Evolutionary conservation across 352 stramenopile genomes (phyloP).

Genomic region (Globisporangium iwayamae): DNA sequence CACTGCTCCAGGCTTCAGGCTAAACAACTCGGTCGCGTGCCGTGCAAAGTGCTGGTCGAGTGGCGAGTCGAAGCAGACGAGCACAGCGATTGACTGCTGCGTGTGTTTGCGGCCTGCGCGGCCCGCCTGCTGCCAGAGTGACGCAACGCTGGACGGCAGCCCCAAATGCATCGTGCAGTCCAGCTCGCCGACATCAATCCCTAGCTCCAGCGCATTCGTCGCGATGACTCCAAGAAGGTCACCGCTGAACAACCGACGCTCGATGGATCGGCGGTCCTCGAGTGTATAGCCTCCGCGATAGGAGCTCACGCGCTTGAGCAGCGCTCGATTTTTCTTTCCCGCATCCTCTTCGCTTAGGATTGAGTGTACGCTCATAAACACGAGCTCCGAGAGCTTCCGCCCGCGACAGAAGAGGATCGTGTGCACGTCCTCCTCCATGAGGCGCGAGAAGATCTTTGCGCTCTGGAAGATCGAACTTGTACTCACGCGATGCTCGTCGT

Average conservation of each 20-base stretch:
- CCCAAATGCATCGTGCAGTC: slow-evolving; percentile 96
- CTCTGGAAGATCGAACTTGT: slow-evolving; percentile 88
- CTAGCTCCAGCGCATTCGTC: slow-evolving; percentile 96
- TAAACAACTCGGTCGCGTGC: slow-evolving; percentile 64
- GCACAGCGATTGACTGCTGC: slow-evolving; percentile 86
- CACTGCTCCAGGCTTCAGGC: slow-evolving; percentile 67
- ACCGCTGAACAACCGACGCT: slow-evolving; percentile 93
- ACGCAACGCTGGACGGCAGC: slow-evolving; percentile 90
- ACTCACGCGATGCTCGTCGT: slow-evolving; percentile 3
- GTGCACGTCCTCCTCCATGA: slow-evolving; percentile 87
- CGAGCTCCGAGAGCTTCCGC: slow-evolving; percentile 91
- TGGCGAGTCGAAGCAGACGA: slow-evolving; percentile 94
- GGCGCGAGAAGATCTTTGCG: slow-evolving; percentile 87
- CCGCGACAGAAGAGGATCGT: slow-evolving; percentile 96
- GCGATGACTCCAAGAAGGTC: slow-evolving; percentile 94
- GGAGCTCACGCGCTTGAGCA: slow-evolving; percentile 81
- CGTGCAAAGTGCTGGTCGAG: slow-evolving; percentile 92
- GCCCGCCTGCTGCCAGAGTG: slow-evolving; percentile 96
- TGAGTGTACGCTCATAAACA: slow-evolving; percentile 84
- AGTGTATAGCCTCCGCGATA: slow-evolving; percentile 97
- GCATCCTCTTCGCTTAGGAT: slow-evolving; percentile 39
- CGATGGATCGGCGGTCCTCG: slow-evolving; percentile 90
- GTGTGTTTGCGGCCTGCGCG: slow-evolving; percentile 87
- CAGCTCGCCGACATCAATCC: slow-evolving; percentile 93
- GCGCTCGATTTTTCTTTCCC: slow-evolving; percentile 35